Evolutionary conservation across 2,329 filamentous ascomycete genomes (phyloP).

Genomic region (Xylaria hypoxylon): DNA sequence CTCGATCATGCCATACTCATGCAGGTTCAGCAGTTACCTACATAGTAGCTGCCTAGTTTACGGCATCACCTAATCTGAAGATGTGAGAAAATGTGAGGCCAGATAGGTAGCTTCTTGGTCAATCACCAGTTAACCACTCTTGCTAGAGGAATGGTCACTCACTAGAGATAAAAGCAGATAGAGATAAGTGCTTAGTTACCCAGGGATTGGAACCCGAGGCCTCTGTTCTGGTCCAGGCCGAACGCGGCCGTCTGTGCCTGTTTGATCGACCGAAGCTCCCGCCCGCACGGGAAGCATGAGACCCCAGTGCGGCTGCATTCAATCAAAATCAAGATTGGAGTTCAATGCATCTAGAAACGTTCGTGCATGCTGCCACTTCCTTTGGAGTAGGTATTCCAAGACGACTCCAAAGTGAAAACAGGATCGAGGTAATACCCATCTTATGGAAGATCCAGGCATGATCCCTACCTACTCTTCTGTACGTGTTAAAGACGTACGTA

Average conservation of each 20-base stretch:
- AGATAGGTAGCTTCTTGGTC: not conserved
- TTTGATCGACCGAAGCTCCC: conserved; percentile 35
- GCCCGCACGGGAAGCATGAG: conserved; percentile 19
- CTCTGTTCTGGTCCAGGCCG: not conserved
- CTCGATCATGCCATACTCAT: conserved; percentile 2
- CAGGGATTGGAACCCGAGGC: not conserved
- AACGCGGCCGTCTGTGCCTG: conserved; percentile 27
- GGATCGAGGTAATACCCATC: conserved; percentile 8
- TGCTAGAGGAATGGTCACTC: not conserved
- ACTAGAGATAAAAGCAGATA: no score
- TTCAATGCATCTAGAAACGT: conserved; percentile 25
- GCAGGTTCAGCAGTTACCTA: not conserved
- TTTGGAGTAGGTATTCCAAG: conserved; percentile 9
- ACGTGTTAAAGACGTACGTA: not conserved
- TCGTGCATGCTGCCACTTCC: conserved; percentile 11
- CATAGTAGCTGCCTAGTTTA: conserved; percentile 2
- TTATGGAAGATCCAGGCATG: conserved; percentile 9
- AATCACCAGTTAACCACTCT: not conserved
- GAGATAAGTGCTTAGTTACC: not conserved
- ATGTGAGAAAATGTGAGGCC: not conserved
- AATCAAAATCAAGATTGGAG: conserved; percentile 22
- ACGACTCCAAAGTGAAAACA: conserved; percentile 9
- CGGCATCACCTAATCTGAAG: not conserved
- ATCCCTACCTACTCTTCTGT: conserved; percentile 2
- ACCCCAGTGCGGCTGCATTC: conserved; percentile 11